phyloP scores from a whole-genome alignment of 345 rosid genomes.

The Gossypium stocksii region DNA sequence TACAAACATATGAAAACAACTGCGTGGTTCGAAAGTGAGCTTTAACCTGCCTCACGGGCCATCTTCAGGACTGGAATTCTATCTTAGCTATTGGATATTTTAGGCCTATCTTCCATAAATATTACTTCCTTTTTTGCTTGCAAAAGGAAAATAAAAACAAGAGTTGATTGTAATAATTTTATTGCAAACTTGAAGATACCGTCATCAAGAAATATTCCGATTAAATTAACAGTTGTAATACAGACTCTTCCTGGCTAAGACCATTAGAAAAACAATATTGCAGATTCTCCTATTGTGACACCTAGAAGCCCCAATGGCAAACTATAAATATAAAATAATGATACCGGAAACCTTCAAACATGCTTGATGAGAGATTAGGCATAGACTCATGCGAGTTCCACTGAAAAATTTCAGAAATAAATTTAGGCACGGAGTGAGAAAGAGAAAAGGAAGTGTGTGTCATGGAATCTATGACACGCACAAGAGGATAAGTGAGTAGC shows the following conservation, averaged over 20 bases:
- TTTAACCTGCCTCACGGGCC: not conserved
- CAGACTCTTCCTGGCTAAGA: constrained; percentile 39
- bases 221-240: constrained; percentile 41
- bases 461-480: not conserved
- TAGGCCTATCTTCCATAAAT: not conserved
- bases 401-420: not conserved
- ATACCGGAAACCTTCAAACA: not conserved
- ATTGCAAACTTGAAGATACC: constrained; percentile 19
- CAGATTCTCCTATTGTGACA: not conserved
- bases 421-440: not conserved
- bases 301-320: not conserved
- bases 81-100: not conserved
- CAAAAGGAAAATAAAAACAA: not conserved
- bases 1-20: not conserved
- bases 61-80: not conserved
- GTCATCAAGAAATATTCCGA: not conserved
- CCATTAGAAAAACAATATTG: not conserved
- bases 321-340: not conserved
- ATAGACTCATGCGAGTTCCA: not conserved
- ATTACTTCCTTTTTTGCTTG: not conserved
- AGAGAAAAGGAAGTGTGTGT: not conserved
- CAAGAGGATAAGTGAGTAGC: not conserved
- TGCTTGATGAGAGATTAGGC: not conserved
- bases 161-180: not conserved
- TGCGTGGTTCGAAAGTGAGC: not conserved